Conservation (phyloP, 768 basidiomycete genomes). For the Podaxis carcinomalis region DNA sequence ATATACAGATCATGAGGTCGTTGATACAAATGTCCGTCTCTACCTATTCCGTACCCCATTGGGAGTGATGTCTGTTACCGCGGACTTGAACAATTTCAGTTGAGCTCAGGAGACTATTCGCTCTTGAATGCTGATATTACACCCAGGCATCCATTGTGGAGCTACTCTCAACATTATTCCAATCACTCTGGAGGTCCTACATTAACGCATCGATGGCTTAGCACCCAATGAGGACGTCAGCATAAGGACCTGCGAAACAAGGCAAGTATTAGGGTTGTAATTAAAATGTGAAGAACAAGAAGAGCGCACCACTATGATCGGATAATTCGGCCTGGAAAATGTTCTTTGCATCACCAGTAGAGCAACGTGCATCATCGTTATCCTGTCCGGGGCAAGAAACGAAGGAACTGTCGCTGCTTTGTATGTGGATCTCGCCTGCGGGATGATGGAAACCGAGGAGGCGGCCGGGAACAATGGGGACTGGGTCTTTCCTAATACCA, state of each 20-base stretch:
- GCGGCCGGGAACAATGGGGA: constrained; percentile 54
- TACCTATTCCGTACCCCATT: no score
- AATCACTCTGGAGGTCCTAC: no score
- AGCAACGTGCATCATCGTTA: constrained; percentile 52
- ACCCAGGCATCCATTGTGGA: no score
- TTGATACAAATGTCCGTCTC: no score
- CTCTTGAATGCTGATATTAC: no score
- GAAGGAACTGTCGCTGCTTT: constrained; percentile 30
- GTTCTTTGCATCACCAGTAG: constrained; percentile 46
- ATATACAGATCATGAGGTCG: no score
- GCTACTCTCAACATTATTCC: no score
- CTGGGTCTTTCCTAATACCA: constrained; percentile 26
- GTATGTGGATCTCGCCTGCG: constrained; percentile 51
- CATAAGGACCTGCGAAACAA: constrained; percentile 7
- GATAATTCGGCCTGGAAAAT: constrained; percentile 42
- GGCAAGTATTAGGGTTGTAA: not conserved
- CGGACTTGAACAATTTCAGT: no score
- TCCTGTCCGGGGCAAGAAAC: constrained; percentile 45
- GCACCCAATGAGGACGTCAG: not conserved
- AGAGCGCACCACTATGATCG: constrained; percentile 37
- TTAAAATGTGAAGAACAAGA: not conserved
- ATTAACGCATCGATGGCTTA: no score
- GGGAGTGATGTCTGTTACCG: no score
- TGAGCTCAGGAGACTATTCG: no score
- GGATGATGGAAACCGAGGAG: constrained; percentile 47